Conservation (phyloP, 148 eudicot species). For the Silene latifolia region DNA sequence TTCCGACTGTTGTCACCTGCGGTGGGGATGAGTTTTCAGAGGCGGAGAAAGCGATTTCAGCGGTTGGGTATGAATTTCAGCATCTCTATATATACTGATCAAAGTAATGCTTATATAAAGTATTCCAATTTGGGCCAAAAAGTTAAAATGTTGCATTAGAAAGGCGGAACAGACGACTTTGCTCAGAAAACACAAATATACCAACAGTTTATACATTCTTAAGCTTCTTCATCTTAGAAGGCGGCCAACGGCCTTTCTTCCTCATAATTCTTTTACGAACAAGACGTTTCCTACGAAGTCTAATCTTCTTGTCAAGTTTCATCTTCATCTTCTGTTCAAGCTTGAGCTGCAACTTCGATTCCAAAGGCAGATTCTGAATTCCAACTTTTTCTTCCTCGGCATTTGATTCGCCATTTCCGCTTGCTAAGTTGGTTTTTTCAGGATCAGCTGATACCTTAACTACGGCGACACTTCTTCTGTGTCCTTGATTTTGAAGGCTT, state of each 20-base stretch:
- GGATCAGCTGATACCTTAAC: constrained; percentile 54
- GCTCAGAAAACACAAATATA: background rate
- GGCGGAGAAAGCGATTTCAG: no score
- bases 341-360: constrained; percentile 64
- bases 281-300: constrained; percentile 73
- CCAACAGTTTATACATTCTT: constrained; percentile 58
- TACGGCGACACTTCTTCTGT: constrained; percentile 35
- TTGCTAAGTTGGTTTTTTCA: constrained; percentile 37
- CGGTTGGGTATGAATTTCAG: background rate
- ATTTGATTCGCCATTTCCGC: constrained; percentile 38
- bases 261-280: constrained; percentile 69
- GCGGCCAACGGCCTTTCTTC: constrained; percentile 98
- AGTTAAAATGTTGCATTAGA: background rate
- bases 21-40: no score
- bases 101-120: constrained; percentile 3
- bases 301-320: constrained; percentile 82
- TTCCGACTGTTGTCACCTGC: no score
- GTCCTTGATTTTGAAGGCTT: constrained; percentile 31
- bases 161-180: constrained; percentile 8
- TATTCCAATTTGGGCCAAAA: constrained; percentile 1
- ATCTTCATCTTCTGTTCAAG: constrained; percentile 67
- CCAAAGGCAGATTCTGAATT: constrained; percentile 71
- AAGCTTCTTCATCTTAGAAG: constrained; percentile 90
- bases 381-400: constrained; percentile 32
- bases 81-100: constrained; percentile 12